Base-by-base conservation (phyloP, 2,329 filamentous ascomycete genomes). In the Exophiala oligosperma region DNA sequence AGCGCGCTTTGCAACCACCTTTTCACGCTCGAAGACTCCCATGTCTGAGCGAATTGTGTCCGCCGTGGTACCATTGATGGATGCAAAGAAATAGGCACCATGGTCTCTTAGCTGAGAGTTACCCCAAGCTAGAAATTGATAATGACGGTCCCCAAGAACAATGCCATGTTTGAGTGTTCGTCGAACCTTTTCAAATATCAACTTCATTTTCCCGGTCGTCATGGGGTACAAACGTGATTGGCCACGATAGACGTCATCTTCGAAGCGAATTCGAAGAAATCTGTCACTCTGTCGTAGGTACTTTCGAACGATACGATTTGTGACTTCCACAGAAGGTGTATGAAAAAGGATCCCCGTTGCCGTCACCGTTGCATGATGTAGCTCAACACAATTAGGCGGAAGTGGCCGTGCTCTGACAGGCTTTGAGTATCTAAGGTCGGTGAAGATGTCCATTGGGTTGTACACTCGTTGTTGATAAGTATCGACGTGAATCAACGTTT, bases 21-120 rank as follows among this genome's bases (percentile, higher is more conserved):
- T 84, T 72, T 97, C 97, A 62, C 91, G 84, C 12, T 79, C 80
- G 67, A 99, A 96, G 12, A 88, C 77, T 0, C 94, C 94, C 88
- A 97, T 96, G 84, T 89, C 92, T 32, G 79, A 72, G 3, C 93
- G 88, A 57, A 99, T 97, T 50, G 87, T 80, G 17, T 88, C 82
- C 53, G 91, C 91, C 1, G 84, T 88, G 6, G 90, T 70, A 54
- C 84, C 85, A 0, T 89, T 83, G 17, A 55, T 57, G 21, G 64
- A 47, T 3, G 90, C 88, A 71, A 97, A 97, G 74, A 99, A 97
- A 69, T 94, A 97, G 0, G 91, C 92, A 0, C 92, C 90, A 65
- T 93, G 87, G 69, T 97, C 92, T 52, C 93, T 85, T 59, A 99
- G 90, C 67, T 99, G 94, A 0, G 94, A 97, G 72, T 94, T 97